Base-by-base conservation (phyloP, 2,329 filamentous ascomycete species). In the Penicillium sp. region DNA sequence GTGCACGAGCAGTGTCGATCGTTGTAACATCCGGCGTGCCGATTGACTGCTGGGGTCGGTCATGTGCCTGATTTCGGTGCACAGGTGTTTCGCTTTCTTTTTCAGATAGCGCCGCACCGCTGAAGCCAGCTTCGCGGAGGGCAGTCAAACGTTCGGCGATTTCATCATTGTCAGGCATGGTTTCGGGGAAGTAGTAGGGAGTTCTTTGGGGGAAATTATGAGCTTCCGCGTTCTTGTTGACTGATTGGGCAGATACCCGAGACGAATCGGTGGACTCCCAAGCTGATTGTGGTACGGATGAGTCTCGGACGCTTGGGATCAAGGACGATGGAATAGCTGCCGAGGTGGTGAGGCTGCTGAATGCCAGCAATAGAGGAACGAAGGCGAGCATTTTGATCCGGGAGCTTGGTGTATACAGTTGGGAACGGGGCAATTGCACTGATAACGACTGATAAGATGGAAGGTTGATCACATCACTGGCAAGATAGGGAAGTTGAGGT, bases 141-240 rank as follows among this genome's bases (percentile, higher is more conserved):
- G 58, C 43, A 9, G 45, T 51, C 10, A 58, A n/a, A 7, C 47
- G 37, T 5, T 45, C 46, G 35, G 49, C 53, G 39, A 63, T 37
- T 41, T 64, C 61, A 13, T 57, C 48, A 13, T 57, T 45, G 14
- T 65, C 61, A 0, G 57, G 59, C 0, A 65, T 24, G 3, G 57
- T 62, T 22, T 66, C 63, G 3, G 59, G 63, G 31, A 63, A 65
- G 41, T 62, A 65, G 48, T 57, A 63, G 7, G 61, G 46, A 41
- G 49, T 24, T 52, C 50, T 33, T 55, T 59, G 60, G 26, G 45
- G 35, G 11, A 56, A 14, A 22, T 35, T 37, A 11, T 41, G 29
- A 39, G 22, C 22, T 52, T 44, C 26, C 10, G 48, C 10, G 27
- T n/a, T 16, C 45, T 46, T 3, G 47, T 46, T 22, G 13, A 27